phyloP scores from a whole-genome alignment of 129 eudicot species.

The Centella asiatica region DNA sequence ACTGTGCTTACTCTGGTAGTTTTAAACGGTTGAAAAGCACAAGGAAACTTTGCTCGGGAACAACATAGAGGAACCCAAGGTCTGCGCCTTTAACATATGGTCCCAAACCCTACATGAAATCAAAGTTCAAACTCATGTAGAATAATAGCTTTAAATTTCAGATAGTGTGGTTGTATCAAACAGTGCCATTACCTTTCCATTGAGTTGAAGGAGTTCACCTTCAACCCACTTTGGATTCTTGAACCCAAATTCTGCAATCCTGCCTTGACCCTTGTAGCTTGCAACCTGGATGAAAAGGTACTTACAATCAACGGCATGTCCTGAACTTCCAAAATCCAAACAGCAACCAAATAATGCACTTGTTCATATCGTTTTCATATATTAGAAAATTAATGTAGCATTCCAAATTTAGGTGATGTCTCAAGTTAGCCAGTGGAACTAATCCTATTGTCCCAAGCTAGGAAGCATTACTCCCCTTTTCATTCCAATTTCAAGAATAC shows the following conservation, averaged over 20 bases:
- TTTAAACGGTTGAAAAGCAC: constrained; percentile 86
- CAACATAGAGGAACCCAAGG: constrained; percentile 90
- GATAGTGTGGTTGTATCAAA: background rate
- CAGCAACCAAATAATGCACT: background rate
- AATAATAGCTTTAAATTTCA: background rate
- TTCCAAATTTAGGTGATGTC: background rate
- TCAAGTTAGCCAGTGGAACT: too few species aligned
- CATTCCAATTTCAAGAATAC: too few species aligned
- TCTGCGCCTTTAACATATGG: constrained; percentile 92
- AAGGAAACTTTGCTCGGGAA: constrained; percentile 91
- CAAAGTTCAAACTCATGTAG: background rate
- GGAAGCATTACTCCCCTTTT: too few species aligned
- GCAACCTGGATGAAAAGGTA: constrained; percentile 48
- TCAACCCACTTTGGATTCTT: constrained; percentile 91
- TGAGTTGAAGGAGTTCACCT: constrained; percentile 94
- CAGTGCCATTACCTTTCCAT: constrained; percentile 66
- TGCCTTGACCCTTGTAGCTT: constrained; percentile 90
- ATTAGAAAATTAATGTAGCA: background rate
- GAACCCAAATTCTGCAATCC: constrained; percentile 89
- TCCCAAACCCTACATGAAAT: constrained; percentile 62
- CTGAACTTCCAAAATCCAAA: constrained; percentile 5
- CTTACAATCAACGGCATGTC: background rate
- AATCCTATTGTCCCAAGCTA: too few species aligned
- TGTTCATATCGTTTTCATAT: background rate
- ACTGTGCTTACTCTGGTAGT: constrained; percentile 56